Evolutionary conservation across 257 asterid genomes (phyloP), one percentile per base, ranked within the genome.

Genomic region (Cinchona pubescens): DNA sequence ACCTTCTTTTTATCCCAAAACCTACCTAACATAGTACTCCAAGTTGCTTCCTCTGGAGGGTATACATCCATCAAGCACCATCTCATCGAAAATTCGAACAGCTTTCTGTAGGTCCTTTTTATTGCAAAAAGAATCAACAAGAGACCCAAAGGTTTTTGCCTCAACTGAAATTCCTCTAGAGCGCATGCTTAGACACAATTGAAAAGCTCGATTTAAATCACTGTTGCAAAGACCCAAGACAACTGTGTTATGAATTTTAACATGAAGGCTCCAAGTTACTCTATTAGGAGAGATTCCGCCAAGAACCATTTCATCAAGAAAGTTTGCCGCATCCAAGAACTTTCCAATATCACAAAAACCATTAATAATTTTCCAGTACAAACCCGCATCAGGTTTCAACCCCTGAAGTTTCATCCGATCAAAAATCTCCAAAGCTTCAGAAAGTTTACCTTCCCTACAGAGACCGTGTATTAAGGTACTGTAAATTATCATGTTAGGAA

Each of bases 321-420:
- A 90, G 79, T 87, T 89, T 38, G 97, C 93, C 15, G 98, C 99
- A 84, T 87, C 91, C 43, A 79, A 84, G 73, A 88, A 92, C 82
- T 90, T 88, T 59, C 74, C 63, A 23, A 74, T 67, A 62, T 86
- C 96, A 79, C 96, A 91, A 77, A 86, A 88, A 43, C 87, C 89
- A 71, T 80, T 82, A 37, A 91, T 84, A 37, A 95, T 73, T 80
- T 92, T 92, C 29, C 89, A 86, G 79, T 91, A 95, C 81, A 92
- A 75, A 51, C 97, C 97, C 0, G 92, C 98, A 81, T 92, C 99
- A 25, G 97, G 97, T 85, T 90, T 90, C 88, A 90, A 79, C 77
- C 91, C 97, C 85, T 91, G 97, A 63, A 95, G 92, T 91, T 92
- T 91, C 92, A 95, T 87, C 71, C 94, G 80, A 74, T 92, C 97